Evolutionary conservation across 257 asterid species (phyloP), one percentile per base, ranked within the genome.

Genomic region (Solanum megistacrolobum): DNA sequence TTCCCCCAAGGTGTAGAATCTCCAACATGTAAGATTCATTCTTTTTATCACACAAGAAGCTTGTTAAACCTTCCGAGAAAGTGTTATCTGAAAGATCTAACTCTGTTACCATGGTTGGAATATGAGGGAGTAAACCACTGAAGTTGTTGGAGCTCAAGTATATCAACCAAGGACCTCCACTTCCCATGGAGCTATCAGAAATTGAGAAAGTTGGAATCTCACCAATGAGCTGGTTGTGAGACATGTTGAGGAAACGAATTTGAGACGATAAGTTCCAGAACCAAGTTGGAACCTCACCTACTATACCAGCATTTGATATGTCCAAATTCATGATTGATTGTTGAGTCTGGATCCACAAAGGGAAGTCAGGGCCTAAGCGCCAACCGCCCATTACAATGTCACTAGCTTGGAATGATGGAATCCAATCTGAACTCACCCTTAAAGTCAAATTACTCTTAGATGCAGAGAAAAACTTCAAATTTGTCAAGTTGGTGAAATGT

Each of bases 51-150:
- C 92, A 91, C 7, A 90, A 46, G 66, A 92, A 88, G 20, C 83
- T 27, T 8, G 89, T 83, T 10, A 90, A 5, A 43, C 39, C 83
- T 68, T 89, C 89, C 0, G 88, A 84, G 32, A 91, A 74, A 1
- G 84, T 88, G 89, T 91, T 91, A 25, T 72, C 48, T 2, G 92
- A 92, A 43, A 91, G 90, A 55, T 92, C 91, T 12, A 92, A 32
- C 55, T 66, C 85, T 0, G 18, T 10, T 52, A 74, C 52, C 7
- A 14, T 3, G 12, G 27, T 27, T 27, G 85, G 87, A 7, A 88
- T 36, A 14, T 68, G 66, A 3, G 93, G 92, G 55, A 91, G 68
- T 23, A 85, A 75, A n/a, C 94, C 91, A 12, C n/a, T 89, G 39
- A 92, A 90, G 13, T 76, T 41, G 82, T 91, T 92, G 23, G 90